A percentile compares a stretch with the other conserved stretches of the same genome.
phyloP scores from a whole-genome alignment of 352 stramenopile species.

The Globisporangium megalacanthum region DNA sequence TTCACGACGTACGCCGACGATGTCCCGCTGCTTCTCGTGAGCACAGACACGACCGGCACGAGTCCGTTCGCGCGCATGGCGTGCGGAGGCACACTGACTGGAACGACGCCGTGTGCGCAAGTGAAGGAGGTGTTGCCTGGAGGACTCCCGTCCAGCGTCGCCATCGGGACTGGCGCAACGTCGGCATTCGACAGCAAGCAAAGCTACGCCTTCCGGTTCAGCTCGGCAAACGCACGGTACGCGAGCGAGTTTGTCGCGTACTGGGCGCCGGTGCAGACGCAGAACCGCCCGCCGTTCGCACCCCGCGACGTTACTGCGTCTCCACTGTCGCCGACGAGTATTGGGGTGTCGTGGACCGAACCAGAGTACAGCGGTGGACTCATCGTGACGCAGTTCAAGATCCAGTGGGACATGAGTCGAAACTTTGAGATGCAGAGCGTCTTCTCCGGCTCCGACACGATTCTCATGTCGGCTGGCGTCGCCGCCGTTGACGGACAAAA shows the following conservation, averaged over 20 bases:
- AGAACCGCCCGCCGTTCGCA: conserved; percentile 21
- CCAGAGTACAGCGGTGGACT: conserved; percentile 67
- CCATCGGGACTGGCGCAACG: conserved; percentile 6
- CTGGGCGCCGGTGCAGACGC: conserved; percentile 18
- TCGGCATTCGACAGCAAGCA: conserved; percentile 18
- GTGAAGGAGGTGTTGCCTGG: conserved; percentile 28
- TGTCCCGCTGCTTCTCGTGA: conserved; percentile 39
- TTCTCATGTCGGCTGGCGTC: conserved; percentile 13
- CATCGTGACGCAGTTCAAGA: conserved; percentile 84
- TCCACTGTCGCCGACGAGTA: conserved; percentile 24
- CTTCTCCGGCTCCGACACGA: conserved; percentile 38
- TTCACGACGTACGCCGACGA: conserved; percentile 30
- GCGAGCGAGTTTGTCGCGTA: conserved; percentile 20
- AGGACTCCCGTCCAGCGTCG: conserved; percentile 22
- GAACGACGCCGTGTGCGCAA: conserved; percentile 46
- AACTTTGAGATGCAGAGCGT: conserved; percentile 78
- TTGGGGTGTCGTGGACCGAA: conserved; percentile 73
- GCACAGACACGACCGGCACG: conserved; percentile 26
- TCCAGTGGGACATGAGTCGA: conserved; percentile 90
- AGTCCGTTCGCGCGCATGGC: conserved; percentile 30
- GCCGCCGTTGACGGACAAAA: neutral
- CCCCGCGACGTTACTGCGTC: conserved; percentile 26
- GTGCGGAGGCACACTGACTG: conserved; percentile 55
- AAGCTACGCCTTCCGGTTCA: conserved; percentile 40
- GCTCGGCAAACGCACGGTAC: conserved; percentile 30